phyloP scores from a whole-genome alignment of 1,284 basidiomycete genomes.

The Leccinum pallidistipes region DNA sequence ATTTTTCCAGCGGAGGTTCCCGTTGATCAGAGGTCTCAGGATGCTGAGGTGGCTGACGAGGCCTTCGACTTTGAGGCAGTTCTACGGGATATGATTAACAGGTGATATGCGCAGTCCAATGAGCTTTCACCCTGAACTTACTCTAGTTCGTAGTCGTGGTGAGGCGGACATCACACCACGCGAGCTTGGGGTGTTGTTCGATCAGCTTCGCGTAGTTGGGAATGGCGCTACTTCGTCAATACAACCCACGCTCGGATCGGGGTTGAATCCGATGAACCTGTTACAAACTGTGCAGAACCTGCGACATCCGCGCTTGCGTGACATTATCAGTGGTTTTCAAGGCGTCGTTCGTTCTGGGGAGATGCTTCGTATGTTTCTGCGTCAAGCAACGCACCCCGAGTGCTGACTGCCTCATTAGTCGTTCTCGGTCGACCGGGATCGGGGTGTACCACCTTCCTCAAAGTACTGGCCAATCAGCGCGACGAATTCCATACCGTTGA shows the following conservation, averaged over 20 bases:
- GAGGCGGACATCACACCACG: constrained; percentile 33
- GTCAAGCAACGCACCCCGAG: no score
- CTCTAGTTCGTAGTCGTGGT: constrained; percentile 20
- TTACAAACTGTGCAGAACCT: constrained; percentile 26
- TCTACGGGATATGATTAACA: constrained; percentile 29
- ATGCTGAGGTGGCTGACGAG: not conserved
- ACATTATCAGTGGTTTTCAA: constrained; percentile 49
- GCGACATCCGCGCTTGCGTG: constrained; percentile 42
- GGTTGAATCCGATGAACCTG: constrained; percentile 38
- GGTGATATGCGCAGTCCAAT: constrained; percentile 16
- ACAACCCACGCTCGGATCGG: constrained; percentile 44
- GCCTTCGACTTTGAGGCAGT: constrained; percentile 36
- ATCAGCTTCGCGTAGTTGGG: constrained; percentile 39
- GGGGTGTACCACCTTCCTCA: constrained; percentile 76
- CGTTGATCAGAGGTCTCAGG: not conserved
- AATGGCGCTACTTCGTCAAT: constrained; percentile 37
- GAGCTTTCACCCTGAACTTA: not conserved
- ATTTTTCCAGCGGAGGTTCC: not conserved
- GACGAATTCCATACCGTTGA: constrained; percentile 57
- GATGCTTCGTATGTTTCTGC: constrained; percentile 50
- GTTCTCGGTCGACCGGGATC: constrained; percentile 68
- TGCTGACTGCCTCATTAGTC: constrained; percentile 35
- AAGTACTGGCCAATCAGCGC: constrained; percentile 68
- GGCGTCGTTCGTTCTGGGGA: constrained; percentile 58
- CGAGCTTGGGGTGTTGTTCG: constrained; percentile 39